These are phyloP conservation scores for Odontarrhena argentea DNA, from an alignment of 345 rosid species.

Conservation along the genomic window DNA sequence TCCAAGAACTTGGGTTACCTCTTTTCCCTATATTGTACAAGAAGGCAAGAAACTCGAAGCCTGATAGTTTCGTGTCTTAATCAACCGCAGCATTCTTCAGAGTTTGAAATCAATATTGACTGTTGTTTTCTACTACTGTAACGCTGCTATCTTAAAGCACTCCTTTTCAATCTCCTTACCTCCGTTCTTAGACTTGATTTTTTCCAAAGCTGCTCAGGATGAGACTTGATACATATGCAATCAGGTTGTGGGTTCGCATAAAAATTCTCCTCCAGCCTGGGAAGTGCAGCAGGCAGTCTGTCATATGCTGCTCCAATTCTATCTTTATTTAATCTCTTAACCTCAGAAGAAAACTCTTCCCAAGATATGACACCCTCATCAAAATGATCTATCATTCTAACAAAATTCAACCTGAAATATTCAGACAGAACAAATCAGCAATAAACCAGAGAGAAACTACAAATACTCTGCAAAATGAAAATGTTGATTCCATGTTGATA, in stretches of 20 bases:
- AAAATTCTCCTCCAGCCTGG: constrained; percentile 86
- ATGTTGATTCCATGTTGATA: not conserved
- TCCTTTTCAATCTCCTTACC: constrained; percentile 27
- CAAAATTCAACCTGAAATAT: constrained; percentile 65
- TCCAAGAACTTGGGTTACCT: constrained; percentile 14
- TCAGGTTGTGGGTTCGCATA: constrained; percentile 92
- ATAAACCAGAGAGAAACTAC: not conserved
- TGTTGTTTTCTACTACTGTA: constrained; percentile 2
- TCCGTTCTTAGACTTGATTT: constrained; percentile 33
- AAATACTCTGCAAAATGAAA: not conserved
- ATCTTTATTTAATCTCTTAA: constrained; percentile 57
- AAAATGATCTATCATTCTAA: constrained; percentile 66
- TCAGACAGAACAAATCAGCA: constrained; percentile 27
- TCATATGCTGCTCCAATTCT: constrained; percentile 77
- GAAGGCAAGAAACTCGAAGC: constrained; percentile 18
- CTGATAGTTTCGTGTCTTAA: constrained; percentile 1
- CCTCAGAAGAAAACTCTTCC: constrained; percentile 76
- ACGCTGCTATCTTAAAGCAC: constrained; percentile 29
- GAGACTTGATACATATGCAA: constrained; percentile 65
- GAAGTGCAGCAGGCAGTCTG: constrained; percentile 64
- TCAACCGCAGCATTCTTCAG: constrained; percentile 16
- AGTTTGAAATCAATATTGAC: constrained; percentile 2
- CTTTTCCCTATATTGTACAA: constrained; percentile 33
- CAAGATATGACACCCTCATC: constrained; percentile 65
- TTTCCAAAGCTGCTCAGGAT: constrained; percentile 30